A percentile compares a stretch with the other conserved stretches of the same genome.
phyloP scores from a whole-genome alignment of 495 filamentous ascomycete genomes.

The Penicillium antarcticum region DNA sequence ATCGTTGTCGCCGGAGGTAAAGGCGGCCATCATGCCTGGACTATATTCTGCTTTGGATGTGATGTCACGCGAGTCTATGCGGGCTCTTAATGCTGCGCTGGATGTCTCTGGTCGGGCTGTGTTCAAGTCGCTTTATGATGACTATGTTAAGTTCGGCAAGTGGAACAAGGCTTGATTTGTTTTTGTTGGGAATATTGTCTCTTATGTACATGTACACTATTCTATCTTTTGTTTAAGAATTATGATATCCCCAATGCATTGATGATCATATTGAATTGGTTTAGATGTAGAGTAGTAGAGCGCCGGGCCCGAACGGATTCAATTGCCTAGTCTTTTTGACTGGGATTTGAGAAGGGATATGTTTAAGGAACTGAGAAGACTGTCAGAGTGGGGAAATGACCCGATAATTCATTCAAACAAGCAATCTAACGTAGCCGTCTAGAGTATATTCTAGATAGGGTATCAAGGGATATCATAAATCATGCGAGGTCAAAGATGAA shows the following conservation, averaged over 20 bases:
- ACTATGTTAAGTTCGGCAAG: conserved; percentile 66
- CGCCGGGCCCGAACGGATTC: neutral
- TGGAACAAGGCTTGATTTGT: conserved; percentile 55
- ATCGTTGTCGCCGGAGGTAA: conserved; percentile 54
- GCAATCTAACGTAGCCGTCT: conserved; percentile 8
- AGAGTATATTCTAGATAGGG: conserved; percentile 23
- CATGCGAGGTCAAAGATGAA: conserved; percentile 5
- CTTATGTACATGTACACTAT: conserved; percentile 24
- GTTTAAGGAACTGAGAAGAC: no score
- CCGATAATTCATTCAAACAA: neutral
- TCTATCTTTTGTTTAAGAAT: conserved; percentile 13
- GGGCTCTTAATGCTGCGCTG: conserved; percentile 64
- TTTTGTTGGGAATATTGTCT: conserved; percentile 1
- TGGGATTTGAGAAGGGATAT: neutral
- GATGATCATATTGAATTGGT: conserved; percentile 7
- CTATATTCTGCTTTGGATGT: conserved; percentile 69
- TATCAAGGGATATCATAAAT: conserved; percentile 32
- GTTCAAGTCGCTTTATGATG: conserved; percentile 67
- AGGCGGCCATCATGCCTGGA: conserved; percentile 67
- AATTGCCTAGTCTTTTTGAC: neutral
- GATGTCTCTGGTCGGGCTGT: conserved; percentile 66
- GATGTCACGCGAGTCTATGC: conserved; percentile 60
- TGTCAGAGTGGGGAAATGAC: no score
- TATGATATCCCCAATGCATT: conserved; percentile 33
- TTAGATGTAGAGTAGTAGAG: neutral